These are phyloP conservation scores for Bacidia rubella DNA, from an alignment of 495 filamentous ascomycete genomes.

Conservation along the genomic window DNA sequence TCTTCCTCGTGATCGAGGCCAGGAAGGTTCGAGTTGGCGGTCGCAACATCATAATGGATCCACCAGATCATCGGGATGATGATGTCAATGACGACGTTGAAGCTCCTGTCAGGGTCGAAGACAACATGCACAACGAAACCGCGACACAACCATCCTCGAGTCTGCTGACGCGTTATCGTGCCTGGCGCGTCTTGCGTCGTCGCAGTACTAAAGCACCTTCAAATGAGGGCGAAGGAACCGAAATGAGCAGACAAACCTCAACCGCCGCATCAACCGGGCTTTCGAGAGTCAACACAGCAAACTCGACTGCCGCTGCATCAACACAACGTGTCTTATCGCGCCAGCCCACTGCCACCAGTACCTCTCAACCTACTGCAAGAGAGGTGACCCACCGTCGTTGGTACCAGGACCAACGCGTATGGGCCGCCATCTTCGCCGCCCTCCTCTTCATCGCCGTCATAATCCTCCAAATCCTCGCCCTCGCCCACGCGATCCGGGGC, in stretches of 20 bases:
- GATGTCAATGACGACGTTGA: no score
- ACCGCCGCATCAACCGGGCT: no score
- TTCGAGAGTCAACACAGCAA: no score
- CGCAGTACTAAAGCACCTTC: no score
- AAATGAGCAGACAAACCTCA: not conserved
- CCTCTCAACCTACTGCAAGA: no score
- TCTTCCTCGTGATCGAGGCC: slow-evolving; percentile 12
- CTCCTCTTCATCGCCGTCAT: slow-evolving; percentile 7
- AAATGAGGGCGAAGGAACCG: not conserved
- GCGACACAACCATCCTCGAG: not conserved
- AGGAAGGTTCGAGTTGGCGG: not conserved
- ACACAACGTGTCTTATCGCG: not conserved
- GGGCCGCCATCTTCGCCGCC: not conserved
- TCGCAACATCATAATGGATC: not conserved
- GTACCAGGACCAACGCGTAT: not conserved
- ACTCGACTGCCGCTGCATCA: not conserved
- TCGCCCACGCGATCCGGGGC: slow-evolving; percentile 2
- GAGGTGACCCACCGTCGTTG: not conserved
- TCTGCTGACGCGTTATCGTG: not conserved
- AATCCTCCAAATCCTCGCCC: slow-evolving; percentile 10
- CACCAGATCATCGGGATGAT: no score
- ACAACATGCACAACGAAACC: not conserved
- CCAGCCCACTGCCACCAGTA: not conserved
- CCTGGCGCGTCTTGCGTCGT: no score
- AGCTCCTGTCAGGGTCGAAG: no score